These are phyloP conservation scores for Venturiaceae sp. DNA, from an alignment of 2,329 filamentous ascomycete genomes.

Conservation along the genomic window DNA sequence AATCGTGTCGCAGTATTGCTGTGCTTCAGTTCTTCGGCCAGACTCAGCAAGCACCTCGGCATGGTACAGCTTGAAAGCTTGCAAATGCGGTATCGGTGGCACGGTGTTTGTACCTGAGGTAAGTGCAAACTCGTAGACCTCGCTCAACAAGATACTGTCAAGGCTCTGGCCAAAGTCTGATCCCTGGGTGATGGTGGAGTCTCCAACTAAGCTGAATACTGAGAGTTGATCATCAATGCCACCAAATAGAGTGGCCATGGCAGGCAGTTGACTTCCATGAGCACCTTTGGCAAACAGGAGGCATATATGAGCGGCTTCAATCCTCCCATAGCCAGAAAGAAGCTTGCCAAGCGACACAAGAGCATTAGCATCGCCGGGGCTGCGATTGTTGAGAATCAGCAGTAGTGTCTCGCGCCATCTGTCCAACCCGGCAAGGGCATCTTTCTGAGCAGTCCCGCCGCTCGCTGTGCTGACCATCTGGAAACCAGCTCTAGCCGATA, in stretches of 20 bases:
- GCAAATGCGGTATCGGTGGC: slow-evolving; percentile 65
- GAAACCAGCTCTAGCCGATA: slow-evolving; percentile 82
- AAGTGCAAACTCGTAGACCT: slow-evolving; percentile 86
- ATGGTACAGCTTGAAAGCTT: slow-evolving; percentile 85
- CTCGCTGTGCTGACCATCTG: slow-evolving; percentile 77
- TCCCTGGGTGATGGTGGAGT: slow-evolving; percentile 64
- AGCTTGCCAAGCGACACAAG: slow-evolving; percentile 73
- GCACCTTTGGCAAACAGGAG: slow-evolving; percentile 62
- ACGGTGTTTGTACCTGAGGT: slow-evolving; percentile 41
- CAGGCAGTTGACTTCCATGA: neutral
- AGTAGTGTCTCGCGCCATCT: slow-evolving; percentile 89
- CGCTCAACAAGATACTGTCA: slow-evolving; percentile 85
- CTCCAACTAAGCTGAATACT: slow-evolving; percentile 75
- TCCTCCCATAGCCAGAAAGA: slow-evolving; percentile 73
- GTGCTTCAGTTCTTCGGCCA: slow-evolving; percentile 71
- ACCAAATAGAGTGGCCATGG: slow-evolving; percentile 57
- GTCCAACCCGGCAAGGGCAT: slow-evolving; percentile 75
- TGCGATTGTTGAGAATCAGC: slow-evolving; percentile 81
- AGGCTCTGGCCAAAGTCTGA: slow-evolving; percentile 69
- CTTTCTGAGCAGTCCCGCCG: slow-evolving; percentile 51
- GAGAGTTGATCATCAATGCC: slow-evolving; percentile 73
- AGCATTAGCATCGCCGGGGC: slow-evolving; percentile 65
- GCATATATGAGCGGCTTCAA: slow-evolving; percentile 89
- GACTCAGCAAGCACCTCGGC: slow-evolving; percentile 76
- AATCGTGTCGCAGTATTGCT: slow-evolving; percentile 87